These are phyloP conservation scores for Penicillium psychrofluorescens DNA, from an alignment of 495 filamentous ascomycete species.

Conservation along the genomic window DNA sequence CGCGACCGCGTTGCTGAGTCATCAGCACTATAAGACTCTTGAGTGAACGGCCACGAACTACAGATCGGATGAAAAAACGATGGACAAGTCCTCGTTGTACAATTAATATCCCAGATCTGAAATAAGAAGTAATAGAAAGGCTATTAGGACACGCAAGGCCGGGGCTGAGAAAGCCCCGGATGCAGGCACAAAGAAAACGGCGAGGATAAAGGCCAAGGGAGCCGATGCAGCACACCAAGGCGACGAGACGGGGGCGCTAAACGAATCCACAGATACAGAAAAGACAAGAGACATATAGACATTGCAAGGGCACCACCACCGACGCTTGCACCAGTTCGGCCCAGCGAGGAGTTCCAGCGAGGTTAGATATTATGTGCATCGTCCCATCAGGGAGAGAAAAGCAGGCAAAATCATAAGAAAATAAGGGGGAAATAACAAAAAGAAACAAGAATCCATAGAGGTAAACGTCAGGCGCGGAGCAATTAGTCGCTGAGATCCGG, in stretches of 20 bases:
- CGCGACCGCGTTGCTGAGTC: no score
- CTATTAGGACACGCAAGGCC: slow-evolving; percentile 1
- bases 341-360: slow-evolving; percentile 5
- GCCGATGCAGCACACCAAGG: neutral
- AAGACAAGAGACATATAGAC: slow-evolving; percentile 11
- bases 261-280: neutral
- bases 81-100: neutral
- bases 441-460: slow-evolving; percentile 3
- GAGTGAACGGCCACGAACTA: no score
- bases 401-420: slow-evolving; percentile 8
- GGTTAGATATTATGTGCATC: slow-evolving; percentile 22
- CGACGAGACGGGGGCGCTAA: neutral
- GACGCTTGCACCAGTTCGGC: slow-evolving; percentile 8
- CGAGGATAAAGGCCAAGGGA: slow-evolving; percentile 1
- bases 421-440: slow-evolving; percentile 4
- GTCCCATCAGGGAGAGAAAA: slow-evolving; percentile 4
- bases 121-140: no score
- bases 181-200: slow-evolving; percentile 1
- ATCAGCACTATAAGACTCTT: no score
- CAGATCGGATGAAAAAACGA: no score
- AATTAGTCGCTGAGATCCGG: slow-evolving; percentile 66
- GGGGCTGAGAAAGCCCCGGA: slow-evolving; percentile 2
- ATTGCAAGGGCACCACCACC: slow-evolving; percentile 10
- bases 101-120: slow-evolving; percentile 6
- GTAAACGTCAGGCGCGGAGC: neutral